phyloP scores from a whole-genome alignment of 1,284 basidiomycete genomes.

The Ceratobasidium papillatum region DNA sequence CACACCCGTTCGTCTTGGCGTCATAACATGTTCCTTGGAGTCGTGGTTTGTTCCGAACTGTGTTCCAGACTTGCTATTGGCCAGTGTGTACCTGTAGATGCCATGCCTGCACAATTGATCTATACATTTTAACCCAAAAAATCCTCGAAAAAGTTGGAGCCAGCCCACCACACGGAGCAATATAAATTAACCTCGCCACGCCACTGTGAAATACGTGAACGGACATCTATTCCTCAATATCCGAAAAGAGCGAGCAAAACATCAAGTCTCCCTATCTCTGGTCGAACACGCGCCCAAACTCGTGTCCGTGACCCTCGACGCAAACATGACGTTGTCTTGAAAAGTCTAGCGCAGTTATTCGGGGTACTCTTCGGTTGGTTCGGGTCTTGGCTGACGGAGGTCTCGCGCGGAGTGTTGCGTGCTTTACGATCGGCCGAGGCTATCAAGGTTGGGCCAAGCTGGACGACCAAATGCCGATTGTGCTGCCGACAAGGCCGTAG shows the following conservation, averaged over 20 bases:
- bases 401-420: background rate
- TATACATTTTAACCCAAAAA: background rate
- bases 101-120: background rate
- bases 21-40: background rate
- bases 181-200: background rate
- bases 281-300: background rate
- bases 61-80: background rate
- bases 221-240: background rate
- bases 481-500: background rate
- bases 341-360: background rate
- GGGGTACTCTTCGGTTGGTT: background rate
- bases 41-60: background rate
- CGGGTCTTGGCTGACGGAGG: background rate
- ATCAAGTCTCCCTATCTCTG: slow-evolving; percentile 4
- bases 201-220: background rate
- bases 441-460: background rate
- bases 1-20: background rate
- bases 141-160: background rate
- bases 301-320: background rate
- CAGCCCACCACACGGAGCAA: background rate
- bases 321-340: background rate
- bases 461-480: background rate
- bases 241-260: background rate
- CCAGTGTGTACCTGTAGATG: background rate
- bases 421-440: background rate